These are phyloP conservation scores for Echites panduratus DNA, from an alignment of 257 asterid species.

Conservation along the genomic window DNA sequence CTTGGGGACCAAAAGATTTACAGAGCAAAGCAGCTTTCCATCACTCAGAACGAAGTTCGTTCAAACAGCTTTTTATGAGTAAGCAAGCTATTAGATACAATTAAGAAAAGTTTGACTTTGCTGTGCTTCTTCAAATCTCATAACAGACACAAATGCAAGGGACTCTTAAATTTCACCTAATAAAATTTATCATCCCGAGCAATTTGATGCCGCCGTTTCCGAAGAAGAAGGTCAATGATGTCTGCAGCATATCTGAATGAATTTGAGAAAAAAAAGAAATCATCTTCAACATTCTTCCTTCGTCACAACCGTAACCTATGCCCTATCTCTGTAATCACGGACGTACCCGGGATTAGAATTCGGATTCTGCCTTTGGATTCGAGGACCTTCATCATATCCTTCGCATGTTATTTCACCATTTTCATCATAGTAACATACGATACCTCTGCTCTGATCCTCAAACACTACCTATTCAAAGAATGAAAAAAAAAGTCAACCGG, in stretches of 20 bases:
- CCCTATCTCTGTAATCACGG: too few relatives aligned
- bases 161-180: not conserved
- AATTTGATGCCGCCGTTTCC: slow-evolving; percentile 10
- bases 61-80: too few relatives aligned
- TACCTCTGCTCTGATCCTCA: slow-evolving; percentile 25
- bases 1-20: too few relatives aligned
- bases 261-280: not conserved
- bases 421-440: slow-evolving; percentile 28
- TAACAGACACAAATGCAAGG: not conserved
- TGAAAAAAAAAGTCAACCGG: not conserved
- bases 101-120: not conserved
- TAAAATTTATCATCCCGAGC: not conserved
- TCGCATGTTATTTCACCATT: slow-evolving; percentile 30
- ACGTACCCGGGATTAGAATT: slow-evolving; percentile 14
- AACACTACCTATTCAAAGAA: slow-evolving; percentile 20
- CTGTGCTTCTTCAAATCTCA: not conserved
- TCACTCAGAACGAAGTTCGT: too few relatives aligned
- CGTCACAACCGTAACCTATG: too few relatives aligned
- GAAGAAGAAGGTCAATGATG: slow-evolving; percentile 14
- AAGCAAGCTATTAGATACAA: too few relatives aligned
- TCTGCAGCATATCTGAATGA: slow-evolving; percentile 19
- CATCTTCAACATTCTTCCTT: too few relatives aligned
- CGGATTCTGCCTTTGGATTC: slow-evolving; percentile 13
- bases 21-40: too few relatives aligned
- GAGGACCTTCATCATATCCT: slow-evolving; percentile 35